Percentiles rank a stretch among this genome's conserved stretches.
Conservation (phyloP, 2,329 filamentous ascomycete genomes). For the Aspergillus ibericus region DNA sequence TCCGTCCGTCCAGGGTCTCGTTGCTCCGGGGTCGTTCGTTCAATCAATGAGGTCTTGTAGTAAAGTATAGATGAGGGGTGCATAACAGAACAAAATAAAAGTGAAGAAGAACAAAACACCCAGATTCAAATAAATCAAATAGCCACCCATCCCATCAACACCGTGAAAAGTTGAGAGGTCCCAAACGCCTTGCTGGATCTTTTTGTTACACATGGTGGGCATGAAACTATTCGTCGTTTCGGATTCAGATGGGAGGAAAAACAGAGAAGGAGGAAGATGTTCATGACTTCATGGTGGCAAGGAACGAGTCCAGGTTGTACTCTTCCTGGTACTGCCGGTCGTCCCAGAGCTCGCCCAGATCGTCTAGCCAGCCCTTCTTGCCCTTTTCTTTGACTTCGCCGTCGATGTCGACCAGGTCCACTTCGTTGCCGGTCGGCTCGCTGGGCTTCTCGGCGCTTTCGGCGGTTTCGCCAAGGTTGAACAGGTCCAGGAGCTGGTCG, state of each 20-base stretch:
- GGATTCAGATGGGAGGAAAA: not conserved
- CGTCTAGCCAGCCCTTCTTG: slow-evolving; percentile 95
- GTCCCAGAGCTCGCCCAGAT: slow-evolving; percentile 94
- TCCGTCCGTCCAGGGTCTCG: slow-evolving; percentile 1
- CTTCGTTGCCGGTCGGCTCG: slow-evolving; percentile 54
- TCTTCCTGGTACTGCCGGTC: slow-evolving; percentile 97
- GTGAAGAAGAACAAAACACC: not conserved
- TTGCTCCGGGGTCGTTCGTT: slow-evolving; percentile 10
- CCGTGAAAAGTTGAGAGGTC: not conserved
- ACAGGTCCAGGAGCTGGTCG: slow-evolving; percentile 94
- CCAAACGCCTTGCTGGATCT: not conserved
- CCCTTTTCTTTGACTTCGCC: slow-evolving; percentile 91
- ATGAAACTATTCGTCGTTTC: not conserved
- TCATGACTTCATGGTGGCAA: slow-evolving; percentile 80
- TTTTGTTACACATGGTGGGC: not conserved
- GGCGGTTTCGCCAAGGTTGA: slow-evolving; percentile 77
- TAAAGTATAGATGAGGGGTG: not conserved
- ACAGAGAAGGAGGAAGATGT: not conserved
- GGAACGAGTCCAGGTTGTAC: slow-evolving; percentile 91
- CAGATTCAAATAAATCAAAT: too few species aligned
- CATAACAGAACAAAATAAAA: not conserved
- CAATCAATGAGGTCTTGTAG: slow-evolving; percentile 8
- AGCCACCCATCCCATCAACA: not conserved
- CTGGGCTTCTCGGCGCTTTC: slow-evolving; percentile 60
- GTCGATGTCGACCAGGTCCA: slow-evolving; percentile 87